phyloP scores from a whole-genome alignment of 148 eudicot species.

The Spergularia bocconei region DNA sequence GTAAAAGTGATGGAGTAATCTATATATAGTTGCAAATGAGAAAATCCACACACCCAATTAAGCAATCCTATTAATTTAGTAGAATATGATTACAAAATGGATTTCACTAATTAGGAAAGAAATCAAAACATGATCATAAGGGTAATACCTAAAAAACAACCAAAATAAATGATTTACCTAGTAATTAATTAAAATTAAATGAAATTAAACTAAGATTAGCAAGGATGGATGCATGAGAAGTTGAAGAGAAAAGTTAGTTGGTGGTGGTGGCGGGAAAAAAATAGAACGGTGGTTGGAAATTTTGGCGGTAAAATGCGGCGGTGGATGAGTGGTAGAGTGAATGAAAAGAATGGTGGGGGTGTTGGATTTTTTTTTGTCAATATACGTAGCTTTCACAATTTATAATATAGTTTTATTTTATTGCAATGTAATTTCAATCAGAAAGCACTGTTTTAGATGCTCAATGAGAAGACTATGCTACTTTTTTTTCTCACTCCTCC shows the following conservation, averaged over 20 bases:
- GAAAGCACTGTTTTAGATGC: constrained; percentile 16
- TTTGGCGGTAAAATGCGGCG: constrained; percentile 8
- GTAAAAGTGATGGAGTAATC: not conserved
- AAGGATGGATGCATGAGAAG: no score
- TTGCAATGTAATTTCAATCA: not conserved
- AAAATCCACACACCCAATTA: not conserved
- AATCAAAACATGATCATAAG: not conserved
- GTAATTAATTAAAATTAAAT: no score
- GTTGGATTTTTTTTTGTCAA: not conserved
- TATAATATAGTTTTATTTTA: not conserved
- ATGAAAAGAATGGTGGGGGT: not conserved
- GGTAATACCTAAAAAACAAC: no score
- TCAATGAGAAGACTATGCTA: not conserved
- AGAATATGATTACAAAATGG: not conserved
- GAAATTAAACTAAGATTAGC: no score
- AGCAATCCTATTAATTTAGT: not conserved
- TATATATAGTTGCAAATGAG: not conserved
- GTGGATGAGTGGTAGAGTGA: constrained; percentile 17
- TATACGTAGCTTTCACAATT: constrained; percentile 16
- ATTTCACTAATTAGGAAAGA: not conserved
- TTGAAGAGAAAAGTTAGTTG: no score
- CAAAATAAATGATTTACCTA: no score
- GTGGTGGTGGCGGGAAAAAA: constrained; percentile 10
- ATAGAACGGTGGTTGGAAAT: no score
- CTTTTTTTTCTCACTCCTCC: constrained; percentile 22